Percentiles rank a stretch among this genome's conserved stretches.
These are phyloP conservation scores for Calonectria henricotiae DNA, from an alignment of 2,329 filamentous ascomycete genomes.

Conservation along the genomic window DNA sequence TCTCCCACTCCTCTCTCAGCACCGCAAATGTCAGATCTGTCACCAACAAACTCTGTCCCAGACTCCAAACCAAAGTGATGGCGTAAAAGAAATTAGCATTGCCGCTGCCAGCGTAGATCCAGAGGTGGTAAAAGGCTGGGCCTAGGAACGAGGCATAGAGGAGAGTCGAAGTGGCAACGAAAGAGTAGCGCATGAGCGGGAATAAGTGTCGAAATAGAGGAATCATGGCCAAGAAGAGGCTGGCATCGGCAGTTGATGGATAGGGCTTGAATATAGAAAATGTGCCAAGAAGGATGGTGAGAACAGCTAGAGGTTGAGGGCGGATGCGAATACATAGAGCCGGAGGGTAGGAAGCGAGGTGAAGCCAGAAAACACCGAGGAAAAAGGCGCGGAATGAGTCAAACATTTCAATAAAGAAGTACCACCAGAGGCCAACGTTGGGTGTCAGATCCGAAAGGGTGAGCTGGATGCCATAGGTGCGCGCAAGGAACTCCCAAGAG, in stretches of 20 bases:
- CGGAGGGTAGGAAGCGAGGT: slow-evolving; percentile 90
- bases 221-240: slow-evolving; percentile 86
- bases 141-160: slow-evolving; percentile 92
- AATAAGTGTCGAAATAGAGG: slow-evolving; percentile 94
- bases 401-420: slow-evolving; percentile 99
- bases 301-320: slow-evolving; percentile 87
- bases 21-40: slow-evolving; percentile 92
- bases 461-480: slow-evolving; percentile 94
- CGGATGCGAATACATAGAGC: slow-evolving; percentile 88
- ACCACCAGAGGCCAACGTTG: slow-evolving; percentile 99
- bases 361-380: slow-evolving; percentile 97
- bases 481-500: slow-evolving; percentile 89
- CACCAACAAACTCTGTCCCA: slow-evolving; percentile 89
- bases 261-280: slow-evolving; percentile 98
- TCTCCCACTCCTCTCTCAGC: slow-evolving; percentile 93
- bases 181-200: slow-evolving; percentile 93
- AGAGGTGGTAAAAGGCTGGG: slow-evolving; percentile 95
- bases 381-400: slow-evolving; percentile 98
- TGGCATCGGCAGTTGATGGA: slow-evolving; percentile 91
- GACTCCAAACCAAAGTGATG: slow-evolving; percentile 97
- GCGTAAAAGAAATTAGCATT: slow-evolving; percentile 99
- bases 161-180: slow-evolving; percentile 86
- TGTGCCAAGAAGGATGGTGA: slow-evolving; percentile 88
- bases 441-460: slow-evolving; percentile 93
- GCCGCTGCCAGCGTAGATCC: slow-evolving; percentile 97